Evolutionary conservation across 495 filamentous ascomycete genomes (phyloP).

Genomic region (Podospora australis): DNA sequence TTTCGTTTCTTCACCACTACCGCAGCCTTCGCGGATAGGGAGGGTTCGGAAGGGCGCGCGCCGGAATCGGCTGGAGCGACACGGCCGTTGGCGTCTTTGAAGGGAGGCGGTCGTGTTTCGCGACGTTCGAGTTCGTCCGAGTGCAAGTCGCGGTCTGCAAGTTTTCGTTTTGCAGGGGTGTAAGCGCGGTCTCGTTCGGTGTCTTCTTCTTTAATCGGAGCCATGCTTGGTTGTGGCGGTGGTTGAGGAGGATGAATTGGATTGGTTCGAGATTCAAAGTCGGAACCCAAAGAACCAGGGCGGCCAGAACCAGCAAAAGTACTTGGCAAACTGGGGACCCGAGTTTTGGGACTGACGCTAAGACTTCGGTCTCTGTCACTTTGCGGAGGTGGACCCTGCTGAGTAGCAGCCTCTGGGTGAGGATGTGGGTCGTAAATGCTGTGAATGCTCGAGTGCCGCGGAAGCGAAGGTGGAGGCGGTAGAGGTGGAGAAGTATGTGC

Average conservation of each 20-base stretch:
- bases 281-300: constrained; percentile 32
- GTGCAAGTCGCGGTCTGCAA: constrained; percentile 43
- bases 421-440: constrained; percentile 34
- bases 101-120: constrained; percentile 35
- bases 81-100: constrained; percentile 36
- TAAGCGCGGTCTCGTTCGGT: constrained; percentile 25
- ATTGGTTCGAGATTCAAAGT: constrained; percentile 33
- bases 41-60: constrained; percentile 5
- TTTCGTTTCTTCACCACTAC: constrained; percentile 25
- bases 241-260: constrained; percentile 25
- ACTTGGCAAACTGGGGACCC: constrained; percentile 45
- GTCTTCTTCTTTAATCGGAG: constrained; percentile 6
- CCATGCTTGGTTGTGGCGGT: constrained; percentile 14
- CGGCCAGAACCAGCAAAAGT: constrained; percentile 39
- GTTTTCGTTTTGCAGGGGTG: constrained; percentile 48
- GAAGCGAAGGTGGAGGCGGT: constrained; percentile 35
- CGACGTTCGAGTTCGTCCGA: constrained; percentile 40
- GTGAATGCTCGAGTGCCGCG: constrained; percentile 42
- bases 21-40: constrained; percentile 17
- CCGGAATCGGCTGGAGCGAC: constrained; percentile 17
- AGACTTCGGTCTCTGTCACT: constrained; percentile 53
- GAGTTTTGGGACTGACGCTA: constrained; percentile 61
- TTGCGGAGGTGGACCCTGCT: constrained; percentile 34
- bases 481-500: constrained; percentile 37
- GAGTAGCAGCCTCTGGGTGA: constrained; percentile 26